Percentiles rank a stretch among this genome's conserved stretches.
Conservation (phyloP, 208 protist species). For the Crithidia sp. region DNA sequence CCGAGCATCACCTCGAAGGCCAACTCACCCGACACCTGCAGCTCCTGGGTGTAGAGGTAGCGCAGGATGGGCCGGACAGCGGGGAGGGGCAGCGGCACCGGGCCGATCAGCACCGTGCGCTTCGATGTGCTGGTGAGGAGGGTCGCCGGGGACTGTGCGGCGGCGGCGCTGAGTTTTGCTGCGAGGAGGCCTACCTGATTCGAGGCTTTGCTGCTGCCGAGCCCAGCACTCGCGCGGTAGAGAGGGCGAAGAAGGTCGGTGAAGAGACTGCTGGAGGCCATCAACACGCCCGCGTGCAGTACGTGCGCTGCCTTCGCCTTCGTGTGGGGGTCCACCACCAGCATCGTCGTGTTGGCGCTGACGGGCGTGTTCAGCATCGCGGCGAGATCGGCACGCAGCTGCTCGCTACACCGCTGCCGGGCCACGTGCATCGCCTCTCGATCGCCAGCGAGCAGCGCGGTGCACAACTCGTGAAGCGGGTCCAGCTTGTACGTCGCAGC, state of each 20-base stretch:
- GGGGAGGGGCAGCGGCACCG: constrained; percentile 64
- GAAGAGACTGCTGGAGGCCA: constrained; percentile 68
- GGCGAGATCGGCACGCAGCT: constrained; percentile 61
- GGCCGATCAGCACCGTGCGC: constrained; percentile 74
- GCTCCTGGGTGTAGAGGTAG: constrained; percentile 78
- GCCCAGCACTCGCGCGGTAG: constrained; percentile 36
- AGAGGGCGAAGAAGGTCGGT: constrained; percentile 75
- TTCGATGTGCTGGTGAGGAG: constrained; percentile 41
- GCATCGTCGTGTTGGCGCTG: constrained; percentile 66
- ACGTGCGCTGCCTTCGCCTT: constrained; percentile 58
- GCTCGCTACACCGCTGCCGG: constrained; percentile 40
- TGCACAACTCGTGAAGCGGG: constrained; percentile 53
- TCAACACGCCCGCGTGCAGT: constrained; percentile 72
- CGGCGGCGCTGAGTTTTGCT: constrained; percentile 55
- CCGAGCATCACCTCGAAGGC: constrained; percentile 76
- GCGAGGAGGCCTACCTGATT: constrained; percentile 56
- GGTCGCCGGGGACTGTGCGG: constrained; percentile 19
- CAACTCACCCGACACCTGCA: constrained; percentile 49
- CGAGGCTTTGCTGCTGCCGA: constrained; percentile 42
- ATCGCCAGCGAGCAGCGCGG: constrained; percentile 48
- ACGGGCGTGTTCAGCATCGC: constrained; percentile 36
- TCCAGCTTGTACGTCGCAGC: constrained; percentile 55
- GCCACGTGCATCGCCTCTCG: constrained; percentile 43
- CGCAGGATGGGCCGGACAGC: constrained; percentile 67
- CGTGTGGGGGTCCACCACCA: constrained; percentile 85